Evolutionary conservation across 2,329 filamentous ascomycete species (phyloP).

Genomic region (Sphaerulina vaccinii): DNA sequence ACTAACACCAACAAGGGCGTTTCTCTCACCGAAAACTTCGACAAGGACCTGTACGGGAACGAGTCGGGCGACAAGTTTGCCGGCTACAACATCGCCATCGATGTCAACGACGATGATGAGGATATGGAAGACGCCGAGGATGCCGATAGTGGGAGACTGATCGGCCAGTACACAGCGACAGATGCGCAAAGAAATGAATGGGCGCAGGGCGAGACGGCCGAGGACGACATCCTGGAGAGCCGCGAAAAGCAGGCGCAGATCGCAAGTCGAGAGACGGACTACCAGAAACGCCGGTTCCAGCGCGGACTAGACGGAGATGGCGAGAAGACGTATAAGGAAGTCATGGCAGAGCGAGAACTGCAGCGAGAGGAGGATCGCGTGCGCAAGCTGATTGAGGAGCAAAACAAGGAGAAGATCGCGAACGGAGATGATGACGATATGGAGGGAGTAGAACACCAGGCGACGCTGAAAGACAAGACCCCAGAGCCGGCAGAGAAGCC

Average conservation of each 20-base stretch:
- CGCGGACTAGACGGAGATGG: constrained; percentile 71
- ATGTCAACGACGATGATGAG: constrained; percentile 73
- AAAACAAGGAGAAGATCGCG: constrained; percentile 62
- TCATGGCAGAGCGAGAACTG: constrained; percentile 87
- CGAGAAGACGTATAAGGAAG: constrained; percentile 78
- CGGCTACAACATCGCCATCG: constrained; percentile 88
- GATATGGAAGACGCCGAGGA: constrained; percentile 74
- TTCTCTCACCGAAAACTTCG: constrained; percentile 84
- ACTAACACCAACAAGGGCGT: constrained; percentile 83
- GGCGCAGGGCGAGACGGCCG: constrained; percentile 80
- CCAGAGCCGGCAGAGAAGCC: constrained; percentile 26
- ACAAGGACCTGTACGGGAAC: constrained; percentile 83
- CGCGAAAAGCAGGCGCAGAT: constrained; percentile 90
- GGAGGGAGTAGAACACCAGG: constrained; percentile 62
- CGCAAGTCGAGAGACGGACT: constrained; percentile 89
- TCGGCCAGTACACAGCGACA: constrained; percentile 95
- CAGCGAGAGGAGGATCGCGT: constrained; percentile 93
- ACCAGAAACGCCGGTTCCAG: constrained; percentile 92
- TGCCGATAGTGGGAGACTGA: constrained; percentile 66
- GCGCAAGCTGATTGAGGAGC: constrained; percentile 73
- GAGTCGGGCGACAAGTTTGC: constrained; percentile 72
- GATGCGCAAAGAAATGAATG: constrained; percentile 92
- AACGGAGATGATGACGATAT: constrained; percentile 68
- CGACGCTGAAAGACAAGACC: constrained; percentile 65
- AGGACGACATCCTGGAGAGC: constrained; percentile 84